A percentile compares a stretch with the other conserved stretches of the same genome.
Conservation (phyloP, 306 rosid species). For the Trifolium pratense region DNA sequence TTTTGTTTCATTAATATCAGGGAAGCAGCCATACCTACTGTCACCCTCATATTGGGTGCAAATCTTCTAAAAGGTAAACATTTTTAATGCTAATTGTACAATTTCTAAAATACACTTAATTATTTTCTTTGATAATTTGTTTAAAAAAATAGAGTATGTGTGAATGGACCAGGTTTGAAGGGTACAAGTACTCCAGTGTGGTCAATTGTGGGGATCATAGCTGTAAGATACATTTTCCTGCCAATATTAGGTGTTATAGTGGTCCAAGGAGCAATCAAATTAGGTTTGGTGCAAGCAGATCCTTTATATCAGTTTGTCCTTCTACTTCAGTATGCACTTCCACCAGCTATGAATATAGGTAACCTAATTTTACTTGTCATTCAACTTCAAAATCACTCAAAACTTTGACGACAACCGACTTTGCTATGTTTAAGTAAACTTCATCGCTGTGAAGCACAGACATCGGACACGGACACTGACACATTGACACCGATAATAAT, state of each 20-base stretch:
- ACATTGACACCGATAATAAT: too few species aligned
- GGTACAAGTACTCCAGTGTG: slow-evolving; percentile 55
- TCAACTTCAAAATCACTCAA: not conserved
- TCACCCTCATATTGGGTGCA: slow-evolving; percentile 83
- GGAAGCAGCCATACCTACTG: slow-evolving; percentile 74
- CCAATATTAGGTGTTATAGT: slow-evolving; percentile 66
- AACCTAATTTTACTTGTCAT: slow-evolving; percentile 1
- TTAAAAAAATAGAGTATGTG: not conserved
- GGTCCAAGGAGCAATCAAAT: slow-evolving; percentile 62
- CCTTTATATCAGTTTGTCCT: slow-evolving; percentile 78
- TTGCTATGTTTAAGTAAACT: not conserved
- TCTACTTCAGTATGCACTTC: slow-evolving; percentile 77
- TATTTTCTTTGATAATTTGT: not conserved
- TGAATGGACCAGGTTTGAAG: slow-evolving; percentile 60
- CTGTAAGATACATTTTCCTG: slow-evolving; percentile 62
- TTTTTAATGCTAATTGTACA: not conserved
- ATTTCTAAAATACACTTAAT: not conserved
- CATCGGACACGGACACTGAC: too few species aligned
- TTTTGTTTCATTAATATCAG: slow-evolving; percentile 47
- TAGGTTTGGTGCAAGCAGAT: slow-evolving; percentile 68
- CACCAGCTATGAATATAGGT: slow-evolving; percentile 95
- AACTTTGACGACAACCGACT: not conserved
- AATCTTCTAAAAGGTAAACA: slow-evolving; percentile 71
- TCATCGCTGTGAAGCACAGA: too few species aligned
- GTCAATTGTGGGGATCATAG: slow-evolving; percentile 57